Percentiles rank a stretch among this genome's conserved stretches.
phyloP scores from a whole-genome alignment of 441 rosid genomes.

The Erodium trifolium region DNA sequence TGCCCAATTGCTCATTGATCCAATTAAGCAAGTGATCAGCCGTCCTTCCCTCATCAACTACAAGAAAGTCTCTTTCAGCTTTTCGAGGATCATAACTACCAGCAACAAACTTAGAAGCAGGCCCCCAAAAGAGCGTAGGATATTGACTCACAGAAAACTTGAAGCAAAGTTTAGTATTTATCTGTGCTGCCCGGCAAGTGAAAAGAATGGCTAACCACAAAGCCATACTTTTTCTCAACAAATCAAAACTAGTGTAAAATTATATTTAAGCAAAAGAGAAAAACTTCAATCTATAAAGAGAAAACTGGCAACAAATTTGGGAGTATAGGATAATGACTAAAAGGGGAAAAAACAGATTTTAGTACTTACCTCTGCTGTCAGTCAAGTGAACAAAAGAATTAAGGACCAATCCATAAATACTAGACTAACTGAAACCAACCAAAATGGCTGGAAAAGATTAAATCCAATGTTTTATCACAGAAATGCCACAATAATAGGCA shows the following conservation, averaged over 20 bases:
- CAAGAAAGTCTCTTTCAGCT: slow-evolving; percentile 42
- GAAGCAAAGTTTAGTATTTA: slow-evolving; percentile 77
- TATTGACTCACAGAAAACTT: slow-evolving; percentile 66
- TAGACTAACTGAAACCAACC: too few species aligned
- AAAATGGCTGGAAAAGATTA: too few species aligned
- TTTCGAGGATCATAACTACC: slow-evolving; percentile 51
- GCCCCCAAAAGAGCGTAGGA: slow-evolving; percentile 93
- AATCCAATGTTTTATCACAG: too few species aligned
- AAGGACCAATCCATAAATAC: too few species aligned
- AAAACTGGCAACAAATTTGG: not conserved
- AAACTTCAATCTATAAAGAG: not conserved
- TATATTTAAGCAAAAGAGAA: not conserved
- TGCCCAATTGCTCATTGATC: slow-evolving; percentile 76
- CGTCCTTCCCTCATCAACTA: slow-evolving; percentile 69
- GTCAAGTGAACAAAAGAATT: not conserved
- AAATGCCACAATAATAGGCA: too few species aligned
- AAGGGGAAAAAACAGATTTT: too few species aligned
- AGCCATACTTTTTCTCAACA: slow-evolving; percentile 1
- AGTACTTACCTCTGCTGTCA: not conserved
- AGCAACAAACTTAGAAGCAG: slow-evolving; percentile 46
- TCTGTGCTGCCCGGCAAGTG: slow-evolving; percentile 73
- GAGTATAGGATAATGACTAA: not conserved
- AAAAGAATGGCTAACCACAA: slow-evolving; percentile 23
- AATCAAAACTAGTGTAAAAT: not conserved
- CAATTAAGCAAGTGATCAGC: slow-evolving; percentile 75